A percentile compares a stretch with the other conserved stretches of the same genome.
phyloP scores from a whole-genome alignment of 352 stramenopile species.

The Elongisporangium anandrum region DNA sequence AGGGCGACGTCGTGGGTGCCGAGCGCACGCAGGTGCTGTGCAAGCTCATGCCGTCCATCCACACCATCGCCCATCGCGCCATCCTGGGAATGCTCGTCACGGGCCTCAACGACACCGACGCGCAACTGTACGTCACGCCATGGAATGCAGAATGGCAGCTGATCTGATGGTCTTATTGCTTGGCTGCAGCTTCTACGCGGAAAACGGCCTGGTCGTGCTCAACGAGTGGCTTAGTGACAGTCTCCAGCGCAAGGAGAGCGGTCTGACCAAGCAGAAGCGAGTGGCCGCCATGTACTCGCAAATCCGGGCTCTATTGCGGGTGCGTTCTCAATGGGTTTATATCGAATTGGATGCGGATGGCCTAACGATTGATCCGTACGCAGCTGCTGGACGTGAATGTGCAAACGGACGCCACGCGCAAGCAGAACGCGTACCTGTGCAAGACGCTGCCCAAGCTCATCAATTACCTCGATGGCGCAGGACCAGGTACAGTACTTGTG shows the following conservation, averaged over 20 bases:
- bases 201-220: constrained; percentile 68
- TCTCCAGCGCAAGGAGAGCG: constrained; percentile 24
- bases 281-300: constrained; percentile 71
- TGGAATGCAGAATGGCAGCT: too few species aligned
- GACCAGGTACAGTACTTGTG: constrained; percentile 29
- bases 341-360: too few species aligned
- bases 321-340: constrained; percentile 11
- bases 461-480: constrained; percentile 57
- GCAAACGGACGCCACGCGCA: constrained; percentile 53
- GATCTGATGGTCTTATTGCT: not conserved
- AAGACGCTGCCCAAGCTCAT: constrained; percentile 56
- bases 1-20: constrained; percentile 63
- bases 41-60: constrained; percentile 82
- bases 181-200: constrained; percentile 52
- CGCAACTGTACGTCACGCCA: constrained; percentile 59
- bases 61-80: constrained; percentile 71
- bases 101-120: constrained; percentile 64
- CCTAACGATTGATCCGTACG: too few species aligned
- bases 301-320: constrained; percentile 65
- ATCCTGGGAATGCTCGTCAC: constrained; percentile 73
- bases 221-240: constrained; percentile 68
- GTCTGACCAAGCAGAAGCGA: constrained; percentile 55
- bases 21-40: constrained; percentile 76
- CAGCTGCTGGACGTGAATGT: constrained; percentile 73
- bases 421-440: constrained; percentile 64